Evolutionary conservation across 495 filamentous ascomycete species (phyloP).

Genomic region (Parathielavia hyrcaniae): DNA sequence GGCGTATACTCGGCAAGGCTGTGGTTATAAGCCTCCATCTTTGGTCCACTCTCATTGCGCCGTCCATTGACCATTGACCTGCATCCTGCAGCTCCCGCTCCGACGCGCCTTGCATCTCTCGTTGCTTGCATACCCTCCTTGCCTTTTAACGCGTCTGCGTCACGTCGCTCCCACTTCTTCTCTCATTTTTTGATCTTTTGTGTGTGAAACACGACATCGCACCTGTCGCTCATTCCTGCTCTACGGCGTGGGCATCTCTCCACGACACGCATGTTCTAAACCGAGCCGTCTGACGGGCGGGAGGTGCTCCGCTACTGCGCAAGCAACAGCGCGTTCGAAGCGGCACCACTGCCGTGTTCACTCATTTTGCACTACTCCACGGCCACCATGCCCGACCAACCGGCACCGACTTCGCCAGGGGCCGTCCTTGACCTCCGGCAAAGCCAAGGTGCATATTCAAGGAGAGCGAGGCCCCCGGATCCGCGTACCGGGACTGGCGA

Average conservation of each 20-base stretch:
- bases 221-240: background rate
- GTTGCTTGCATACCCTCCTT: slow-evolving; percentile 16
- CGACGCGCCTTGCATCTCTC: slow-evolving; percentile 24
- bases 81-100: slow-evolving; percentile 20
- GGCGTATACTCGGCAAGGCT: slow-evolving; percentile 28
- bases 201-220: background rate
- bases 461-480: slow-evolving; percentile 26
- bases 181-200: background rate
- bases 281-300: background rate
- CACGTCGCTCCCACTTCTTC: slow-evolving; percentile 4
- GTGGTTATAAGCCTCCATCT: slow-evolving; percentile 21
- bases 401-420: slow-evolving; percentile 22
- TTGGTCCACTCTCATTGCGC: slow-evolving; percentile 23
- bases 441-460: slow-evolving; percentile 17
- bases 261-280: slow-evolving; percentile 4
- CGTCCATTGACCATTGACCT: slow-evolving; percentile 6
- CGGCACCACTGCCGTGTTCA: slow-evolving; percentile 10
- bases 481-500: slow-evolving; percentile 16
- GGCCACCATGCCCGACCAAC: slow-evolving; percentile 21
- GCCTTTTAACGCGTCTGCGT: slow-evolving; percentile 20
- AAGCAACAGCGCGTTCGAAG: background rate
- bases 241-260: background rate
- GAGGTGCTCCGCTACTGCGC: background rate
- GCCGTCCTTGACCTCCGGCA: slow-evolving; percentile 21
- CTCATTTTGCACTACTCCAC: slow-evolving; percentile 11